Conservation (phyloP, 352 stramenopile genomes). For the Pythium volutum region DNA sequence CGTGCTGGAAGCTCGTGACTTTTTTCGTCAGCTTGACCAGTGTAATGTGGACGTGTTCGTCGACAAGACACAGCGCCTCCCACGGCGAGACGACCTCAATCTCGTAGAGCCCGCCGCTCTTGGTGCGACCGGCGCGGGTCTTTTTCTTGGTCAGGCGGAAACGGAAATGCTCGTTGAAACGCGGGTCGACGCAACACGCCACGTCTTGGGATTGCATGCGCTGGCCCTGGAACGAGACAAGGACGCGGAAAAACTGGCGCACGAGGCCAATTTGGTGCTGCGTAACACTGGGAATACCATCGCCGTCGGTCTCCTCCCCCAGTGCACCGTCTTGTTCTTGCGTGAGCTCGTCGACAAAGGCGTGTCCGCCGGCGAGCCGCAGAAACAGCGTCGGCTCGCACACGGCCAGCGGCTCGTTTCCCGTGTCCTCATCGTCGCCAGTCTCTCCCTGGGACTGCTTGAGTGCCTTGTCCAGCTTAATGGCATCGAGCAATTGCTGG, state of each 20-base stretch:
- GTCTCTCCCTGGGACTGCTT: not conserved
- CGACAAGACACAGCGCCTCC: conserved; percentile 63
- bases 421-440: not conserved
- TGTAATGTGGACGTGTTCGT: conserved; percentile 58
- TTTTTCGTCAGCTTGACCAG: conserved; percentile 63
- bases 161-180: conserved; percentile 70
- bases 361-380: conserved; percentile 49
- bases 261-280: conserved; percentile 42
- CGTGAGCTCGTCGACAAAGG: conserved; percentile 72
- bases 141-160: conserved; percentile 44
- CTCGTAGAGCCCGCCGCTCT: conserved; percentile 34
- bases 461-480: conserved; percentile 34
- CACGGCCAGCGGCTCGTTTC: conserved; percentile 4
- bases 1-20: conserved; percentile 29
- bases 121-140: conserved; percentile 21
- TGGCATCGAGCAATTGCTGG: conserved; percentile 54
- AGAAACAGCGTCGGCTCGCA: conserved; percentile 40
- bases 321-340: conserved; percentile 15
- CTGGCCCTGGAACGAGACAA: conserved; percentile 56
- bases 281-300: conserved; percentile 10
- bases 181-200: conserved; percentile 49
- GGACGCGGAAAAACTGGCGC: conserved; percentile 49
- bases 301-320: conserved; percentile 6
- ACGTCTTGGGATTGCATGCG: conserved; percentile 45
- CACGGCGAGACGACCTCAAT: conserved; percentile 61